phyloP scores from a whole-genome alignment of 2,329 filamentous ascomycete species.

The Aspergillus thermomutatus region DNA sequence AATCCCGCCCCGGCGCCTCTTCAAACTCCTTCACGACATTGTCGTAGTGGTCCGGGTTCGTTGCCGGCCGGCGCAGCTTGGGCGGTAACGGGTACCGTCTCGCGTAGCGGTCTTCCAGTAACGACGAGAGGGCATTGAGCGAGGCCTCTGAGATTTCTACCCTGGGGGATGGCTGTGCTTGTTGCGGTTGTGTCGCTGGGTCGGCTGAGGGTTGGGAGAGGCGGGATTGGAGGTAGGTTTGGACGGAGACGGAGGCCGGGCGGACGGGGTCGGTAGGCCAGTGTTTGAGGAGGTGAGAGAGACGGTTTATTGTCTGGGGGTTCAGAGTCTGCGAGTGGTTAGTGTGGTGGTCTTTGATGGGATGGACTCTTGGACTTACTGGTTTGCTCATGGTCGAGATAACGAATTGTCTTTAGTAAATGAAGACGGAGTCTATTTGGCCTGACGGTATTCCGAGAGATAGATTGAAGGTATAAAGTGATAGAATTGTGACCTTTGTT shows the following conservation, averaged over 20 bases:
- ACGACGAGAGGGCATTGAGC: constrained; percentile 57
- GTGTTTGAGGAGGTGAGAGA: constrained; percentile 41
- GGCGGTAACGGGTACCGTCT: constrained; percentile 49
- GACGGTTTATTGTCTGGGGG: constrained; percentile 32
- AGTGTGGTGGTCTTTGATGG: background rate
- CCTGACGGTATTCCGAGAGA: too few relatives aligned
- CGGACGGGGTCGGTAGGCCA: constrained; percentile 46
- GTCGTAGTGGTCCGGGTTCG: constrained; percentile 52
- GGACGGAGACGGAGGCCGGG: constrained; percentile 44
- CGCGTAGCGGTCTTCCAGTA: constrained; percentile 58
- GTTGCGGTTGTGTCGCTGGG: constrained; percentile 10
- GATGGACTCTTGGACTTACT: constrained; percentile 16
- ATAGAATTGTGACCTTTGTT: background rate
- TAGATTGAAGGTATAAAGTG: too few relatives aligned
- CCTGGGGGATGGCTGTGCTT: constrained; percentile 8
- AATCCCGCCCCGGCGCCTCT: constrained; percentile 50
- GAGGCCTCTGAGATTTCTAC: constrained; percentile 30
- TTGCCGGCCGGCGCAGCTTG: constrained; percentile 48
- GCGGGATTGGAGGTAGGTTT: constrained; percentile 38
- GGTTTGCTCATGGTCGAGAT: constrained; percentile 3
- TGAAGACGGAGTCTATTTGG: background rate
- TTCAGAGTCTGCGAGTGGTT: constrained; percentile 19
- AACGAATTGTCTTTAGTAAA: background rate
- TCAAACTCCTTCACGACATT: constrained; percentile 51
- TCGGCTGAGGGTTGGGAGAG: constrained; percentile 20